Evolutionary conservation across 176 grass and related monocot genomes (phyloP), one percentile per base, ranked within the genome.

Genomic region (Poa annua): DNA sequence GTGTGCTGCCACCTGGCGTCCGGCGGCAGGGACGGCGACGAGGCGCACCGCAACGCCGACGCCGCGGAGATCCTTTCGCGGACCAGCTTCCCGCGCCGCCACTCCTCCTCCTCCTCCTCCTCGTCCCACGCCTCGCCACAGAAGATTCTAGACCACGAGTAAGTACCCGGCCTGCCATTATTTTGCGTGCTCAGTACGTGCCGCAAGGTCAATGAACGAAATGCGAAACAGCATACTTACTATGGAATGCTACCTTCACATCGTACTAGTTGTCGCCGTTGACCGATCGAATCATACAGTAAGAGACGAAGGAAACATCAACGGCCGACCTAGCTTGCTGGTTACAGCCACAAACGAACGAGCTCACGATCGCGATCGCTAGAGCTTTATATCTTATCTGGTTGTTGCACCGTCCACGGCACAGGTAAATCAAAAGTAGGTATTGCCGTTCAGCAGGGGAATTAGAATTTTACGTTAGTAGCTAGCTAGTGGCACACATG

Each of bases 1-100:
- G 88, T 88, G 66, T 90, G 91, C 64, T 93, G 91, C 68, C 91
- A 93, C 88, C 88, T 93, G 66, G 91, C 91, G 61, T 93, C 91
- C 25, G 91, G 91, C 79, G 88, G 85, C 2, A 35, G 88, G 65
- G 82, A 88, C 29, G 88, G 85, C 44, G 91, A 93, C 76, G 91
- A 90, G 88, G 88, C 80, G 67, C 74, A 93, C 82, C 88, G 91
- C 82, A 93, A 90, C 88, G 76, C 91, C 67, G 78, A 93, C 82
- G 88, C 85, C 51, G 71, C 88, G 42, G 88, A 93, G 74, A 93
- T 93, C 75, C 80, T 93, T 13, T 29, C 82, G 16, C 80, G 91
- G 81, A 90, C 91, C 42, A 79, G 66, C 80, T 93, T 93, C 83
- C 85, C 88, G 0, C 33, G 68, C 7, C 82, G 85, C 25, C 85